Evolutionary conservation across 495 filamentous ascomycete genomes (phyloP).

Genomic region (Aspergillus asperescens): DNA sequence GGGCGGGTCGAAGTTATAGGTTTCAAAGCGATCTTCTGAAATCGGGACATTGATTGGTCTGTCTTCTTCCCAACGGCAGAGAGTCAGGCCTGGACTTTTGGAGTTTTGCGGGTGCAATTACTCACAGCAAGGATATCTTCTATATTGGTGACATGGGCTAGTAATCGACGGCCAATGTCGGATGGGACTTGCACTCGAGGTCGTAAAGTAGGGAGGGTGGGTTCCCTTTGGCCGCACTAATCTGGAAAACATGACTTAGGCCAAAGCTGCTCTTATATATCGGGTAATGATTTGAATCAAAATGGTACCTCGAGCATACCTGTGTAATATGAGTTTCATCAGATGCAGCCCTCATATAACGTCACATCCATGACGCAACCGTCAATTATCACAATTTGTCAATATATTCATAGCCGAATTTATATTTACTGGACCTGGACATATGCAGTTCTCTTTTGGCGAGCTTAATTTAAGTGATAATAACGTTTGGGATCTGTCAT

Average conservation of each 20-base stretch:
- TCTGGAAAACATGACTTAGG: not conserved
- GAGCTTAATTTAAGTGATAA: too few relatives aligned
- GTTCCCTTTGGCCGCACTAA: not conserved
- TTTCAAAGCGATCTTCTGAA: conserved; percentile 23
- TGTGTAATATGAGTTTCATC: not conserved
- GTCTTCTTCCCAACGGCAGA: conserved; percentile 21
- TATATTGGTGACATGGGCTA: conserved; percentile 7
- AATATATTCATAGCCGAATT: not conserved
- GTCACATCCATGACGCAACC: not conserved
- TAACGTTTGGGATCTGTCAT: too few relatives aligned
- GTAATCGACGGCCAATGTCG: not conserved
- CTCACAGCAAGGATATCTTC: conserved; percentile 3
- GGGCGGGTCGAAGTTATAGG: conserved; percentile 25
- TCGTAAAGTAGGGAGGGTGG: not conserved
- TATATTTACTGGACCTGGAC: too few relatives aligned
- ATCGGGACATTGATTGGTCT: conserved; percentile 20
- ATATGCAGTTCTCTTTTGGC: too few relatives aligned
- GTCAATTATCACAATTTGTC: not conserved
- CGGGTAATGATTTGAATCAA: not conserved
- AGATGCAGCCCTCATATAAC: conserved; percentile 1
- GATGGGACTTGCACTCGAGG: not conserved
- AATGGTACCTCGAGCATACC: not conserved
- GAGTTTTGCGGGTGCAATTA: not conserved
- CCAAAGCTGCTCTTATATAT: not conserved
- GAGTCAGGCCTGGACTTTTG: not conserved